A percentile compares a stretch with the other conserved stretches of the same genome.
Evolutionary conservation across 306 rosid species (phyloP).

Genomic region (Lagenaria siceraria): DNA sequence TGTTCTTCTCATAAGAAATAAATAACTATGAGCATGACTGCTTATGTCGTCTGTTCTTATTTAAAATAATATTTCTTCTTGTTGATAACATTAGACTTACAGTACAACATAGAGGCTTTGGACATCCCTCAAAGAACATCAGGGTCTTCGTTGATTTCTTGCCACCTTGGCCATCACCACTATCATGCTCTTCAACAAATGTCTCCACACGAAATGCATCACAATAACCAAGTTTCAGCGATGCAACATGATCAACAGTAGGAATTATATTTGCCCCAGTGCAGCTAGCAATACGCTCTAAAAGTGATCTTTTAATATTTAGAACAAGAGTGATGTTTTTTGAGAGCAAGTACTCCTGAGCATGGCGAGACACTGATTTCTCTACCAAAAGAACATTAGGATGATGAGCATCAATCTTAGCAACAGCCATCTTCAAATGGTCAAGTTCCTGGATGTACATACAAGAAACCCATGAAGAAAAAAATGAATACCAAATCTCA

Average conservation of each 20-base stretch:
- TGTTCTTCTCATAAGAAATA: background rate
- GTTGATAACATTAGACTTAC: conserved; percentile 38
- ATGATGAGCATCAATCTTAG: conserved; percentile 68
- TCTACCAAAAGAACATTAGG: conserved; percentile 90
- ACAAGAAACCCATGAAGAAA: background rate
- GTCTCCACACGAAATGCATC: conserved; percentile 72
- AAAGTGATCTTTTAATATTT: conserved; percentile 73
- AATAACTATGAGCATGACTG: background rate
- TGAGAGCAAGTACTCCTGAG: conserved; percentile 86
- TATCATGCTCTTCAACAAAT: conserved; percentile 54
- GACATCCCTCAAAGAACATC: conserved; percentile 98
- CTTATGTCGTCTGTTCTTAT: background rate
- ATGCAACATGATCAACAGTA: conserved; percentile 69
- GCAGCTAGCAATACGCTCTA: conserved; percentile 90
- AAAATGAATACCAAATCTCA: background rate
- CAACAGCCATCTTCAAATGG: conserved; percentile 97
- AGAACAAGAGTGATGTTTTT: conserved; percentile 86
- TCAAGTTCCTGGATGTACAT: conserved; percentile 75
- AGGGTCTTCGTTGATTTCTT: conserved; percentile 70
- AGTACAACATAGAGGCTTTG: conserved; percentile 90
- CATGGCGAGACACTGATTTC: conserved; percentile 90
- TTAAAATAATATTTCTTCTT: background rate
- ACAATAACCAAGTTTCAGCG: conserved; percentile 80
- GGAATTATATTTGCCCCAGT: conserved; percentile 81
- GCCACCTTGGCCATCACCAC: conserved; percentile 50